Evolutionary conservation across 345 rosid genomes (phyloP).

Genomic region (Lumnitzera littorea): DNA sequence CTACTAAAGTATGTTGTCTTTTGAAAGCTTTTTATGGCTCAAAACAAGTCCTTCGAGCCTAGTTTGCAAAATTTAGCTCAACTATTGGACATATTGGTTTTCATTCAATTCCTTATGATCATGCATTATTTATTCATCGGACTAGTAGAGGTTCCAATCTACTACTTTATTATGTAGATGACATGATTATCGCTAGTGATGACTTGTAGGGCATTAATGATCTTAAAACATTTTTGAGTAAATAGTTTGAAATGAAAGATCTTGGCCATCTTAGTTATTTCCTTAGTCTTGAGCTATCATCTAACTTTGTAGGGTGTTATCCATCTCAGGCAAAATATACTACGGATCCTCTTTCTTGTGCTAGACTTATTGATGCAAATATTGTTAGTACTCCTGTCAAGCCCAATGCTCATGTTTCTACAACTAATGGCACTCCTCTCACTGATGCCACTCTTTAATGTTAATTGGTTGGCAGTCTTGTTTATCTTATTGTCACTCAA

Average conservation of each 20-base stretch:
- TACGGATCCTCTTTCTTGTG: no score
- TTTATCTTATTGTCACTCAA: no score
- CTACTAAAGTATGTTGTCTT: not conserved
- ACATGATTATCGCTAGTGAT: not conserved
- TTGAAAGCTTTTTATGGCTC: not conserved
- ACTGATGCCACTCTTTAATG: no score
- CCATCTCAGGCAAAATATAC: no score
- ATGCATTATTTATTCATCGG: not conserved
- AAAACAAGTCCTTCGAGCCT: not conserved
- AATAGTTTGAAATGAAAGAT: constrained; percentile 3
- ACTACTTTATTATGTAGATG: not conserved
- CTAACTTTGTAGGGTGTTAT: no score
- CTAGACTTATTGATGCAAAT: no score
- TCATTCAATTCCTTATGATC: not conserved
- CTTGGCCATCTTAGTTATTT: not conserved
- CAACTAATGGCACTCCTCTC: no score
- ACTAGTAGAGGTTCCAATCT: not conserved
- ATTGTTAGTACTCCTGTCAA: no score
- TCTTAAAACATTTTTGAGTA: not conserved
- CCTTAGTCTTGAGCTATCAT: not conserved
- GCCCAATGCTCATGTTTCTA: no score
- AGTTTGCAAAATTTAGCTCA: constrained; percentile 1
- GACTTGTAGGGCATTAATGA: not conserved
- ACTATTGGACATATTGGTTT: not conserved
- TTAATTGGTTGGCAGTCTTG: no score